These are phyloP conservation scores for Carex littledalei DNA, from an alignment of 176 grass and related monocot species.

Conservation along the genomic window DNA sequence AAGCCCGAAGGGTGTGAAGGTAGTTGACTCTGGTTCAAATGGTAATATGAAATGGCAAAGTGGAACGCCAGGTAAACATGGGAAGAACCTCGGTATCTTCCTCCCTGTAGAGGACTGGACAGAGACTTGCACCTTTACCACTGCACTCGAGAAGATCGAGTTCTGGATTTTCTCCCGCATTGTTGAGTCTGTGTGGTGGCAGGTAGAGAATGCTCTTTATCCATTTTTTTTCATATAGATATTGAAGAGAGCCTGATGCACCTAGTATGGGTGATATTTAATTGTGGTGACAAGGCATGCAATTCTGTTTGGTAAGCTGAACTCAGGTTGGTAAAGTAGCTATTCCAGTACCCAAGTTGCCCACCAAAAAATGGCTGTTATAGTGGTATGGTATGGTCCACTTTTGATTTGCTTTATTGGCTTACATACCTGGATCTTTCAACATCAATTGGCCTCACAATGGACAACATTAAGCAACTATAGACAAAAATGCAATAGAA, in stretches of 20 bases:
- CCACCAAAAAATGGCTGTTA: not conserved
- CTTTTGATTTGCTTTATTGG: not conserved
- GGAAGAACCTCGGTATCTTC: conserved; percentile 31
- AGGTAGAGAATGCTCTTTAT: conserved; percentile 44
- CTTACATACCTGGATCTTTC: not conserved
- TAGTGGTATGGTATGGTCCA: not conserved
- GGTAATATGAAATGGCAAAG: conserved; percentile 42
- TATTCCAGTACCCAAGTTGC: not conserved
- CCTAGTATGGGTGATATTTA: not conserved
- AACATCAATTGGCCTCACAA: conserved; percentile 5
- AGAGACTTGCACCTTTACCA: conserved; percentile 44
- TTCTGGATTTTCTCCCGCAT: conserved; percentile 89
- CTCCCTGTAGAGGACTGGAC: conserved; percentile 60
- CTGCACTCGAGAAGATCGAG: conserved; percentile 79
- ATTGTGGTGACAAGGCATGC: not conserved
- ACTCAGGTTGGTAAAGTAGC: not conserved
- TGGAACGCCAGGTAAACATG: conserved; percentile 35
- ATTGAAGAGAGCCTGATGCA: not conserved
- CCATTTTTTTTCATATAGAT: not conserved
- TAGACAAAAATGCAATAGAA: not conserved
- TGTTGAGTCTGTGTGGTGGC: conserved; percentile 98
- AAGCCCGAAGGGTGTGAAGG: conserved; percentile 29
- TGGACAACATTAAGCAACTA: not conserved
- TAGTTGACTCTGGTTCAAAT: conserved; percentile 28
- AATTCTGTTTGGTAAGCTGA: not conserved